Conservation (phyloP, 768 basidiomycete genomes). For the Boletus rubroflammeus region DNA sequence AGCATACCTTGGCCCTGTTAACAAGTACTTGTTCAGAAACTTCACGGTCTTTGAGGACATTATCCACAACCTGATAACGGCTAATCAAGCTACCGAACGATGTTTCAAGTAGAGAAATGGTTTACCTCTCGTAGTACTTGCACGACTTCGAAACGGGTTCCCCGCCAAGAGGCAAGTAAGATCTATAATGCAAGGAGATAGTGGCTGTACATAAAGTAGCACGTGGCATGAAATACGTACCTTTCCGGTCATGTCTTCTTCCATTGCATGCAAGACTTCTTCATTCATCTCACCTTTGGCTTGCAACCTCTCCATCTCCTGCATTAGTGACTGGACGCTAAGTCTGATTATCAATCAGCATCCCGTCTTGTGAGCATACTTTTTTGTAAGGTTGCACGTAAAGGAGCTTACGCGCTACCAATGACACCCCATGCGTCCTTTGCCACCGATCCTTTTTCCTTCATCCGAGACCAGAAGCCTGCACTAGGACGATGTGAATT, state of each 20-base stretch:
- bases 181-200: conserved; percentile 45
- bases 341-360: conserved; percentile 33
- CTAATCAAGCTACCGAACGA: background rate
- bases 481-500: conserved; percentile 42
- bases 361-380: conserved; percentile 50
- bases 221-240: conserved; percentile 33
- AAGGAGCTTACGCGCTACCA: conserved; percentile 76
- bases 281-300: conserved; percentile 85
- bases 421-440: conserved; percentile 98
- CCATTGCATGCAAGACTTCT: conserved; percentile 80
- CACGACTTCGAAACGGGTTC: conserved; percentile 91
- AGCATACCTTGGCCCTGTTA: conserved; percentile 78
- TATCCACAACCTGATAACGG: conserved; percentile 61
- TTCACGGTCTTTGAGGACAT: conserved; percentile 77
- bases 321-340: conserved; percentile 22
- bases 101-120: conserved; percentile 1
- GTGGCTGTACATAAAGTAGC: background rate
- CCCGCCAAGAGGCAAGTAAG: conserved; percentile 96
- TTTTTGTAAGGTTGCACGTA: conserved; percentile 36
- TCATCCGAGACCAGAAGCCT: conserved; percentile 90
- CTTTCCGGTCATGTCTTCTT: conserved; percentile 92
- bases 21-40: conserved; percentile 66
- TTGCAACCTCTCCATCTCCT: conserved; percentile 91
- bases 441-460: conserved; percentile 88
- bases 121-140: conserved; percentile 76